Conservation (phyloP, 2,329 filamentous ascomycete genomes). For the Ascocoryne sarcoides region DNA sequence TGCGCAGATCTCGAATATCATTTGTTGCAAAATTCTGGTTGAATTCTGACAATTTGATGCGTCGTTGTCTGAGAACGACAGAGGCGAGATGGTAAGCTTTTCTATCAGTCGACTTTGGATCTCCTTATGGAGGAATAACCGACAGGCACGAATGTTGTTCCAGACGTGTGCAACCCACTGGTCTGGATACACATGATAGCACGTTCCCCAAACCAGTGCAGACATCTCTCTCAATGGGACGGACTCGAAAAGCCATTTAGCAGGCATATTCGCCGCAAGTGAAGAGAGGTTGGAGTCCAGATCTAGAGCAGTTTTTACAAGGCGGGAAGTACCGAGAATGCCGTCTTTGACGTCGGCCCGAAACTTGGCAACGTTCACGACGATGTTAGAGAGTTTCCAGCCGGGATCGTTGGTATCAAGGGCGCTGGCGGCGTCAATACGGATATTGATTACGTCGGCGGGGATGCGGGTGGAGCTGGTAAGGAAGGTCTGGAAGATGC, state of each 20-base stretch:
- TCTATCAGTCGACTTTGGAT: background rate
- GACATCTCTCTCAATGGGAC: background rate
- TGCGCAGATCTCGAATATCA: background rate
- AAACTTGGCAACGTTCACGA: background rate
- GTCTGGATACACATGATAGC: background rate
- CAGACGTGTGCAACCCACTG: background rate
- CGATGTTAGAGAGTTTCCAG: background rate
- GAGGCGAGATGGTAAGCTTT: background rate
- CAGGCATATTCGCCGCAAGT: background rate
- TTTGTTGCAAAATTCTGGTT: background rate
- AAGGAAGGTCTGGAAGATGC: background rate
- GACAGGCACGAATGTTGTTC: background rate
- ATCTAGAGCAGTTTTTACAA: background rate
- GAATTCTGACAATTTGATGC: background rate
- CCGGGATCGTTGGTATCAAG: background rate
- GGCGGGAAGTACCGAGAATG: background rate
- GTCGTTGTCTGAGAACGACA: background rate
- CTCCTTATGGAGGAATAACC: background rate
- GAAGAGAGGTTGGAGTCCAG: background rate
- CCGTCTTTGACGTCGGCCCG: background rate
- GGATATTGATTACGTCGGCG: background rate
- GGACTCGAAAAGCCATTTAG: background rate
- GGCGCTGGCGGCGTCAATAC: background rate
- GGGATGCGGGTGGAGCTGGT: background rate
- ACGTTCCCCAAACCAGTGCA: background rate